Evolutionary conservation across 225 moss, liverwort and hornwort genomes (phyloP).

Genomic region (Sphagnum tenellum): DNA sequence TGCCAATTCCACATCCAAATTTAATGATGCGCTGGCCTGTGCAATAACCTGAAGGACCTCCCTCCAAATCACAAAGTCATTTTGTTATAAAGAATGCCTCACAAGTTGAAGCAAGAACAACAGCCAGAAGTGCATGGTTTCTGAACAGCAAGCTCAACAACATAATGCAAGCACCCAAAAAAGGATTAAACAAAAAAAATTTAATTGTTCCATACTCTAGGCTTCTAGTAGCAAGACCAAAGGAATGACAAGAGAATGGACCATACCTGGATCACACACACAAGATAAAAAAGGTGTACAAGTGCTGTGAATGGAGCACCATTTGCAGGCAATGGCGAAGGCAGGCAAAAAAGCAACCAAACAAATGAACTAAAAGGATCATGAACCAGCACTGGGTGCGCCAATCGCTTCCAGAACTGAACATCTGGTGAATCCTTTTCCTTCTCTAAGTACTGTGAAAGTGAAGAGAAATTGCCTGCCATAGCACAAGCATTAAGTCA

Average conservation of each 20-base stretch:
- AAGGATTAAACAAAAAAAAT: no score
- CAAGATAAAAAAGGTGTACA: conserved; percentile 83
- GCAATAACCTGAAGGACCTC: conserved; percentile 33
- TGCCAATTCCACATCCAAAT: conserved; percentile 39
- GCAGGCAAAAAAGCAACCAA: conserved; percentile 85
- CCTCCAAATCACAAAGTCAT: neutral
- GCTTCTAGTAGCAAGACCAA: neutral
- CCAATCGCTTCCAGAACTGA: conserved; percentile 84
- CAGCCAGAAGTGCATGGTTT: no score
- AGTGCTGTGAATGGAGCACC: conserved; percentile 72
- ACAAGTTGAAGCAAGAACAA: no score
- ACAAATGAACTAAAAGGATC: conserved; percentile 74
- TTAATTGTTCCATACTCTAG: no score
- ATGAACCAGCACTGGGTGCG: conserved; percentile 82
- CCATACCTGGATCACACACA: conserved; percentile 64
- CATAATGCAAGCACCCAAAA: no score
- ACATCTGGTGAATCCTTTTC: conserved; percentile 77
- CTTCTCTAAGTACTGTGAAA: conserved; percentile 76
- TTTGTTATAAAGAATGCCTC: no score
- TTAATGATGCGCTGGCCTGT: conserved; percentile 39
- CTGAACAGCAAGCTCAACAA: no score
- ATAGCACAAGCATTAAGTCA: neutral
- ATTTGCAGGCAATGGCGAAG: conserved; percentile 65
- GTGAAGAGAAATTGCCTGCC: conserved; percentile 66
- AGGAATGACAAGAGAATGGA: no score